These are phyloP conservation scores for Nakazawaea anatomiae DNA, from an alignment of 805 yeast species.

Conservation along the genomic window DNA sequence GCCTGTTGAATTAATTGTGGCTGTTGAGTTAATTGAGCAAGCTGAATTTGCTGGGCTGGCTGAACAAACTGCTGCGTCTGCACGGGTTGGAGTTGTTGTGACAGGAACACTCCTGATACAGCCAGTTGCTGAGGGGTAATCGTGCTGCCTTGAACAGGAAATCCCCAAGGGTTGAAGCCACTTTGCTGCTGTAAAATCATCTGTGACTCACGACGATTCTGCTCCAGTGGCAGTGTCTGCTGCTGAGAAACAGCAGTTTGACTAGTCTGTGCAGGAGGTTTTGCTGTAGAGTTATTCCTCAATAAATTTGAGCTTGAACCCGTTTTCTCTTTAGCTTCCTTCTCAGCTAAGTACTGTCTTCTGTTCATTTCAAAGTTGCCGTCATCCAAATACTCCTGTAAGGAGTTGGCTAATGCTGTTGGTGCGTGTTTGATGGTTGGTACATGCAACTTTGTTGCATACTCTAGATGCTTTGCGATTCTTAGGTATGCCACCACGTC, in stretches of 20 bases:
- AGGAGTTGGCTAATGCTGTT: slow-evolving; percentile 78
- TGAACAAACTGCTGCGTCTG: slow-evolving; percentile 11
- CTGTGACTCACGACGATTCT: slow-evolving; percentile 10
- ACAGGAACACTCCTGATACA: slow-evolving; percentile 3
- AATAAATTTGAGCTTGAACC: slow-evolving; percentile 6
- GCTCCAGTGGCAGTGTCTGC: slow-evolving; percentile 10
- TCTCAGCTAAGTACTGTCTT: slow-evolving; percentile 69
- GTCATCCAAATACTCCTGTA: slow-evolving; percentile 85
- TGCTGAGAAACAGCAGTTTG: slow-evolving; percentile 6
- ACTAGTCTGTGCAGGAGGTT: neutral
- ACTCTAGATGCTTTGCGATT: slow-evolving; percentile 83
- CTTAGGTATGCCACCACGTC: slow-evolving; percentile 84
- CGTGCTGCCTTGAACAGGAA: slow-evolving; percentile 9
- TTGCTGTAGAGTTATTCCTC: neutral
- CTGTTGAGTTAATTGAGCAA: slow-evolving; percentile 9
- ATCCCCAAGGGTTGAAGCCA: slow-evolving; percentile 14
- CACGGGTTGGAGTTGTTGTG: slow-evolving; percentile 5
- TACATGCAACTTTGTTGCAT: slow-evolving; percentile 81
- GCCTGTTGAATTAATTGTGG: neutral
- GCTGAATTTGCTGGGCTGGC: slow-evolving; percentile 5
- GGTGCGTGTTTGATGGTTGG: slow-evolving; percentile 98
- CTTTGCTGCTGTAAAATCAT: slow-evolving; percentile 14
- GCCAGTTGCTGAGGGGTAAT: slow-evolving; percentile 14
- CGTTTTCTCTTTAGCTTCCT: slow-evolving; percentile 30
- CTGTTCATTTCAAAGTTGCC: slow-evolving; percentile 79